These are phyloP conservation scores for Dissophora globulifera DNA, from an alignment of 192 early-diverging fungal species.

Conservation along the genomic window DNA sequence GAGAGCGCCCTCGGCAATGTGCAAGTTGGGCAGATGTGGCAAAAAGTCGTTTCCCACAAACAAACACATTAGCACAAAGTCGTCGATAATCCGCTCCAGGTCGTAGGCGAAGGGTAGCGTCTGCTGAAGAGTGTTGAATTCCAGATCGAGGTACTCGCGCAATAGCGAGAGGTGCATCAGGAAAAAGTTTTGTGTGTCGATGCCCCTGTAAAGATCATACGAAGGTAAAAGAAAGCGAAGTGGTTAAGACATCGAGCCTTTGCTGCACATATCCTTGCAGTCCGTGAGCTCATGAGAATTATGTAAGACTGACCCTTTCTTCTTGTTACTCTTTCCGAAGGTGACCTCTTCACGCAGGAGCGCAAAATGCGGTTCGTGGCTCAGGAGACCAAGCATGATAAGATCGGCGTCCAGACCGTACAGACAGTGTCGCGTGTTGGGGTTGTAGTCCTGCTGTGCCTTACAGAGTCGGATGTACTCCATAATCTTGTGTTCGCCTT, in stretches of 20 bases:
- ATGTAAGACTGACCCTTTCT: conserved; percentile 56
- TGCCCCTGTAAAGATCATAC: conserved; percentile 38
- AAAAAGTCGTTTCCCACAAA: conserved; percentile 99
- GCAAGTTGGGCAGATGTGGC: conserved; percentile 92
- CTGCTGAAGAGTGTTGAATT: conserved; percentile 74
- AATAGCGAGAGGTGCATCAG: conserved; percentile 88
- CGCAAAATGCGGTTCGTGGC: conserved; percentile 97
- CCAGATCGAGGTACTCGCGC: conserved; percentile 93
- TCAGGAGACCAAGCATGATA: conserved; percentile 95
- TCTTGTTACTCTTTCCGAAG: conserved; percentile 70
- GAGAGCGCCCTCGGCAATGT: conserved; percentile 92
- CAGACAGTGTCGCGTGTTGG: conserved; percentile 92
- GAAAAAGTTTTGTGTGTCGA: conserved; percentile 70
- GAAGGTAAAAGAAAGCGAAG: not conserved
- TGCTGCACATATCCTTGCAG: too few relatives aligned
- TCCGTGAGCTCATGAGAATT: too few relatives aligned
- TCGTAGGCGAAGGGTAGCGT: conserved; percentile 74
- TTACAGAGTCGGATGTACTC: conserved; percentile 94
- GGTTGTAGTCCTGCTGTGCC: conserved; percentile 82
- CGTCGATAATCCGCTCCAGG: conserved; percentile 95
- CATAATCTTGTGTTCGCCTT: conserved; percentile 99
- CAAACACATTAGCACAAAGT: conserved; percentile 92
- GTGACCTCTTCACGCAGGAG: conserved; percentile 96
- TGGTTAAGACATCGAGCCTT: conserved; percentile 3
- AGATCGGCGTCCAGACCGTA: conserved; percentile 99